Base-by-base conservation (phyloP, 169 alveolate genomes). In the Eimeria tenella region DNA sequence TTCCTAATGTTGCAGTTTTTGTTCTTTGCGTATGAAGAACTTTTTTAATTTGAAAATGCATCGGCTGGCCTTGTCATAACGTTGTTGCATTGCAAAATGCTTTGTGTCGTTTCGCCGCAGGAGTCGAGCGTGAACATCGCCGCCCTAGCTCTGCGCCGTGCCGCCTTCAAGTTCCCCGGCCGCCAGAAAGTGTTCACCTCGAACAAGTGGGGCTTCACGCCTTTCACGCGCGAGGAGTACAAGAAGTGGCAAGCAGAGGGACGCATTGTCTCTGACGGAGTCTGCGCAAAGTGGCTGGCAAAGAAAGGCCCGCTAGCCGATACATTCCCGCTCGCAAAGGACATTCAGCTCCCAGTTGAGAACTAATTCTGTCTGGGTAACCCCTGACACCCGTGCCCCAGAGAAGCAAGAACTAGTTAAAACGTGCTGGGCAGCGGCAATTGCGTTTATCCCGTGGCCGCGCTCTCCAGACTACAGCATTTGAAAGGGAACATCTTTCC, bases 101-200 rank as follows among this genome's bases (percentile, higher is more conserved):
- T 52, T 5, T 19, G 10, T 7, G 55, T 60, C 93, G 13, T 73
- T 92, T 49, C 90, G 83, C 25, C 84, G 52, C 95, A 96, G 96
- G 99, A 98, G 31, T 95, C 96, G 89, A 96, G 97, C 95, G 96
- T 97, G 92, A 95, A 96, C 55, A 96, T 96, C 63, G 99, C 99
- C 31, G 97, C 97, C 62, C 99, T 98, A 93, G 99, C 99, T 52
- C 97, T 99, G 65, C 98, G 99, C 93, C 98, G 99, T 95, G 99
- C 99, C 86, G 99, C 98, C 97, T 98, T 97, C 98, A 99, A 99
- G 98, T 99, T 99, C 98, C 99, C 99, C 21, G 99, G 99, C 58
- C 98, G 99, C 95, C 99, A 99, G 96, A 99, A 98, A 97, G 98
- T 99, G 90, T 98, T 98, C 96, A 98, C 98, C 87, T 98, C 99